Base-by-base conservation (phyloP, 495 filamentous ascomycete genomes). In the Lophiostoma macrostomum region DNA sequence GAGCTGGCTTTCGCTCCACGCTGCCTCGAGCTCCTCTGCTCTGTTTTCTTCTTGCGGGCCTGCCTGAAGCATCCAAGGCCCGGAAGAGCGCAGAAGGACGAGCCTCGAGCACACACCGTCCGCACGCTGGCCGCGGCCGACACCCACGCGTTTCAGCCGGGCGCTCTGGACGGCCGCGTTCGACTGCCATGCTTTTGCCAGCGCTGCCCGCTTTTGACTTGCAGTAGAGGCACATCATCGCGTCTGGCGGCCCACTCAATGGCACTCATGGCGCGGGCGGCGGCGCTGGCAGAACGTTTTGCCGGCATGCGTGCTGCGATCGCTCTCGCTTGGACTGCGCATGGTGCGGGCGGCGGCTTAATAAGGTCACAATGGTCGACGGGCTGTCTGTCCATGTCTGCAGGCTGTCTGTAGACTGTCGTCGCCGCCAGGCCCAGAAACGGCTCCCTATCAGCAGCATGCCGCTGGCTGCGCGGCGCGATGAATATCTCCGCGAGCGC, bases 181-280 rank as follows among this genome's bases (percentile, higher is more conserved):
- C 13, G 31, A 32, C 35, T 28, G 32, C 51, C 18, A 37, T 46
- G 53, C 34, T 32, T 41, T 25, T 18, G 31, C 11, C 16, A 7
- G 24, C 20, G 19, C 19, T 32, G 27, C 25, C 32, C 23, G 3
- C 19, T 24, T 24, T 40, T 45, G 47, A 56, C 36, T 56, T 47
- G 58, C 58, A 56, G 58, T 27, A 53, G 58, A 52, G 38, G 56
- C 22, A 61, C 39, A 61, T 56, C 52, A 46, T 56, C 52, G 58
- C 58, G 52, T 51, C 46, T 51, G 51, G 16, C 58, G 46, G 51
- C 52, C 54, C 54, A 50, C 54, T 32, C 30, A 58, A 28, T 38
- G 44, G n/a, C n/a, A n/a, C n/a, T n/a, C n/a, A n/a, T n/a, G n/a
- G n/a, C n/a, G n/a, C n/a, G n/a, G n/a, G n/a, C n/a, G n/a, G n/a